phyloP scores from a whole-genome alignment of 1,284 basidiomycete species.

The Ustilago lituana region DNA sequence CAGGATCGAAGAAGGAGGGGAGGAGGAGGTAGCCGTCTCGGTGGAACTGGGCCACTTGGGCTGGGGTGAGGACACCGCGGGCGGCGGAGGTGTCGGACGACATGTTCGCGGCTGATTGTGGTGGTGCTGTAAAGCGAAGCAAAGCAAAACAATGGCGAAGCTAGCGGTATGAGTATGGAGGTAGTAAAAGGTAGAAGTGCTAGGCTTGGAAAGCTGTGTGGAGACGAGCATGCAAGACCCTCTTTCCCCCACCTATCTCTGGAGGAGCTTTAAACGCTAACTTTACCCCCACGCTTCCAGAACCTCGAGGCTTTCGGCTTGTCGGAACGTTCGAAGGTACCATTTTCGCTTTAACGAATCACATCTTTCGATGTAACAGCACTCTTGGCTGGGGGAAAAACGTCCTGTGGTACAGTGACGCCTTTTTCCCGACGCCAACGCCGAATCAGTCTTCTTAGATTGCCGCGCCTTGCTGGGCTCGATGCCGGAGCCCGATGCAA shows the following conservation, averaged over 20 bases:
- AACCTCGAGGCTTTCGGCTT: no score
- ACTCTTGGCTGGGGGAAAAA: no score
- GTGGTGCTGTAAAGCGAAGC: background rate
- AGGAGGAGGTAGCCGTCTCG: constrained; percentile 77
- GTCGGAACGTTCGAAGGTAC: constrained; percentile 16
- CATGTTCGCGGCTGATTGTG: background rate
- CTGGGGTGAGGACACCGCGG: constrained; percentile 23
- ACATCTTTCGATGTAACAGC: background rate
- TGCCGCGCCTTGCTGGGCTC: background rate
- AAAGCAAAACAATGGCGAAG: no score
- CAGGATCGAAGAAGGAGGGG: constrained; percentile 78
- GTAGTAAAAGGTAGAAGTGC: no score
- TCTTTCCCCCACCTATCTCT: no score
- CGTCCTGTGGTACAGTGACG: constrained; percentile 6
- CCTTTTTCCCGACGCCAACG: background rate
- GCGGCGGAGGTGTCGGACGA: background rate
- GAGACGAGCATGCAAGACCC: no score
- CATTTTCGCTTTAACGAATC: no score
- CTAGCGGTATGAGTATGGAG: no score
- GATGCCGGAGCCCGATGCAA: no score
- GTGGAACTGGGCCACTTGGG: constrained; percentile 54
- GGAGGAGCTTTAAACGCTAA: no score
- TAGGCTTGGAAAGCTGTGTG: no score
- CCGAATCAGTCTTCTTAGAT: no score
- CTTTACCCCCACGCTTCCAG: background rate